Percentiles rank a stretch among this genome's conserved stretches.
Conservation (phyloP, 1,139 yeast species). For the Yamadazyma jaroonii region DNA sequence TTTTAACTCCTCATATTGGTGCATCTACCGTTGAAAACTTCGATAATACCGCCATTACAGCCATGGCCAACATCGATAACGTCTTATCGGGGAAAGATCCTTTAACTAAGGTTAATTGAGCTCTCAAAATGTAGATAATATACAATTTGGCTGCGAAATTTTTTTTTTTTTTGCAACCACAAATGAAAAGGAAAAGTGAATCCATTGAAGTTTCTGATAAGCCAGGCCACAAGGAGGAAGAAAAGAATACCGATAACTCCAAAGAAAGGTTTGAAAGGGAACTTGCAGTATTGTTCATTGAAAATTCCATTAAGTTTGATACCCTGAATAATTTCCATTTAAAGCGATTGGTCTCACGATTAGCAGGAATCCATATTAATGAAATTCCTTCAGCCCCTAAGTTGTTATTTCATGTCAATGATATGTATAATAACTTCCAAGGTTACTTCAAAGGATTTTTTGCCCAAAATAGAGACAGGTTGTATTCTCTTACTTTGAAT, state of each 20-base stretch:
- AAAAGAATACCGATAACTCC: neutral
- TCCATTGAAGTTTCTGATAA: neutral
- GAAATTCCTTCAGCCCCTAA: conserved; percentile 17
- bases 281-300: conserved; percentile 17
- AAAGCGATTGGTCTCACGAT: conserved; percentile 11
- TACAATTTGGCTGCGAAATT: conserved; percentile 1
- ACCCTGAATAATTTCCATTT: conserved; percentile 16
- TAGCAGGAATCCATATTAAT: conserved; percentile 4
- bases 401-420: conserved; percentile 18
- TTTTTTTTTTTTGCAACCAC: neutral
- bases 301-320: conserved; percentile 21
- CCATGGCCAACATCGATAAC: conserved; percentile 45
- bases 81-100: conserved; percentile 34
- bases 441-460: conserved; percentile 19
- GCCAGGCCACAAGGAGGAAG: neutral
- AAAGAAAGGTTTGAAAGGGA: conserved; percentile 3
- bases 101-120: conserved; percentile 34
- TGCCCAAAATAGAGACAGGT: conserved; percentile 9
- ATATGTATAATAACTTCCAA: conserved; percentile 19
- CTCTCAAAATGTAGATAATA: neutral
- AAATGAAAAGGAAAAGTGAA: conserved; percentile 1
- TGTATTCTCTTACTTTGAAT: conserved; percentile 21
- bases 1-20: conserved; percentile 75
- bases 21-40: conserved; percentile 59
- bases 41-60: conserved; percentile 45